Base-by-base conservation (phyloP, 129 eudicot species). In the Saposhnikovia divaricata region DNA sequence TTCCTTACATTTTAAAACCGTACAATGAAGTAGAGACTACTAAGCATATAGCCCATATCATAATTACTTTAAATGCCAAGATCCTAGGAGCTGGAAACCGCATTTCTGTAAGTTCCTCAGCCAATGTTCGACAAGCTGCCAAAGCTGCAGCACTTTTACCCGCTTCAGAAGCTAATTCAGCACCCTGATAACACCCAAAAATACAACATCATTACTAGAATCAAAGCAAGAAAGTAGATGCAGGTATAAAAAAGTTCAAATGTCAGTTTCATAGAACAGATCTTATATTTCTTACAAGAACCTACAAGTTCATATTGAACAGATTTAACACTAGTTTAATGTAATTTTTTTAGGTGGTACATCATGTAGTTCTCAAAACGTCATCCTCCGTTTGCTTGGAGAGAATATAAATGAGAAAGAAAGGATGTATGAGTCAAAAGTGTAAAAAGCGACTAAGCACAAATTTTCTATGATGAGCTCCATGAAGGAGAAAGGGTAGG, bases 1-100 rank as follows among this genome's bases (percentile, higher is more conserved):
- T 46, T 34, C 50, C 38, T 74, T n/a, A 31, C n/a, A 3, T 15
- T 25, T 50, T 18, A 28, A 21, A 53, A 45, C 5, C 9, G 21
- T 57, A 79, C 21, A 38, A 75, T 16, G 47, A 37, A 15, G 55
- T 46, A 59, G 2, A 15, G 44, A 19, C 27, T 13, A 12, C 45
- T 65, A 73, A 63, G 53, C 19, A 34, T 31, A 28, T 31, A 28
- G 2, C 72, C 18, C 12, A 63, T 23, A 9, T n/a, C 9, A 66
- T 75, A 11, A 8, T 65, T 80, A 95, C 99, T 87, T 95, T 95
- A 71, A 92, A 95, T 81, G 99, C 99, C 79, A 92, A 93, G 80
- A 95, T 95, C 73, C 97, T 85, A 53, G 99, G 97, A 85, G 99
- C 97, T 34, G 99, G 99, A 80, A 95, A 95, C 76, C 97, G 89